Base-by-base conservation (phyloP, 2,329 filamentous ascomycete species). In the Ophiostoma perfectum region DNA sequence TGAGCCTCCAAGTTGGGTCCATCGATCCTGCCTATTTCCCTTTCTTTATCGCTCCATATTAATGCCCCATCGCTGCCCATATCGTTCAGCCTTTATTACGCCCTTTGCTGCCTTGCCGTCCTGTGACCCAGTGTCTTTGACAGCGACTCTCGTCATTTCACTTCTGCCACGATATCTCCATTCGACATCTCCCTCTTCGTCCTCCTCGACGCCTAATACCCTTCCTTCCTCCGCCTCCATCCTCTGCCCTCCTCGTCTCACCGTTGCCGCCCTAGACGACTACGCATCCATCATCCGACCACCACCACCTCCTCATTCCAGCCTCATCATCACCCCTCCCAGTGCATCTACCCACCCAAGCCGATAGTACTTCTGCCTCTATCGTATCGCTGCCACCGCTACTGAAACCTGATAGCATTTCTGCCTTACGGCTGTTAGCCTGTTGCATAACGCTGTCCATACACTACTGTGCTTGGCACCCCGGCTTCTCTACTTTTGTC, bases 11-110 rank as follows among this genome's bases (percentile, higher is more conserved):
- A 36, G 27, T 16, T 27, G 27, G 27, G 27, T 27, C 27, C 27
- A 27, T 27, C 27, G 27, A 8, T 45, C 44, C 44, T 14, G 7
- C 44, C 8, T 45, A 7, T 45, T 14, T 7, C 3, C 1, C 44
- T 45, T 45, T 45, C 14, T 8, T 45, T 39, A 60, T 41, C 38
- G 58, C 58, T 39, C 58, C 58, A 62, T 41, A 41, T 3, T 62
- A n/a, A 18, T 41, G 58, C 38, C 58, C 58, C 58, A 62, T 62
- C 58, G 58, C 58, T 62, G 55, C 55, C 55, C 27, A 58, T 36
- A 47, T 47, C 45, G 49, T 55, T 58, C 18, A 62, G 58, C 58
- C 58, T 62, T 39, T 8, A 18, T 41, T 39, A 27, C 27, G 27
- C 58, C 14, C 58, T 39, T 39, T 39, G 58, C 38, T 62, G 58